Evolutionary conservation across 2,329 filamentous ascomycete genomes (phyloP), one percentile per base, ranked within the genome.

Genomic region (Lecanicillium sp.): DNA sequence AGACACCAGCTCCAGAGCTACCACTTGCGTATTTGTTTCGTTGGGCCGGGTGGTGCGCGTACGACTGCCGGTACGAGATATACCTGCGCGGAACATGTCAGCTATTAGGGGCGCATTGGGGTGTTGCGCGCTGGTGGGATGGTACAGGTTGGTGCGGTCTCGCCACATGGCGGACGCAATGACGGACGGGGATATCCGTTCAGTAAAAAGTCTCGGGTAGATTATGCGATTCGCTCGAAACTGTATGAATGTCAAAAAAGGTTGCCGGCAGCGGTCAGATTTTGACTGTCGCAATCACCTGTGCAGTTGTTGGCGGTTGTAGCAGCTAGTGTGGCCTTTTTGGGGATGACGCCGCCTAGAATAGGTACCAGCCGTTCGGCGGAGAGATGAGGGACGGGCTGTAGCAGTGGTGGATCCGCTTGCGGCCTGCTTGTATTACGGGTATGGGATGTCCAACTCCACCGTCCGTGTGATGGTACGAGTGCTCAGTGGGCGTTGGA

Each of bases 41-140:
- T 71, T 94, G 90, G 52, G 83, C 80, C 46, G 93, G 93, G 66
- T 96, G 90, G 68, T 97, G 93, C 60, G 90, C 83, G 70, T 96
- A 97, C 61, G 91, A 97, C 73, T 98, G 93, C 62, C 93, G 90
- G 77, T 97, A 98, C 68, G 93, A 97, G 66, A 98, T 93, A 68
- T 94, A 98, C 66, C 91, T 95, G 63, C 35, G 49, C 36, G 33
- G 42, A 42, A 35, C 44, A 44, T 49, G 56, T 67, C 57, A 67
- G 46, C 7, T n/a, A 47, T 26, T 20, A 46, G n/a, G 44, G 26
- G 36, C 36, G 36, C 36, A 47, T 27, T 47, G 7, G 20, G 36
- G 36, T 39, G 9, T 46, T 7, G 35, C 36, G 20, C 29, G 21
- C 15, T 9, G 10, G 36, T 40, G 36, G 21, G 7, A 46, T 36